phyloP scores from a whole-genome alignment of 257 asterid species.

The Jaltomata sinuosa region DNA sequence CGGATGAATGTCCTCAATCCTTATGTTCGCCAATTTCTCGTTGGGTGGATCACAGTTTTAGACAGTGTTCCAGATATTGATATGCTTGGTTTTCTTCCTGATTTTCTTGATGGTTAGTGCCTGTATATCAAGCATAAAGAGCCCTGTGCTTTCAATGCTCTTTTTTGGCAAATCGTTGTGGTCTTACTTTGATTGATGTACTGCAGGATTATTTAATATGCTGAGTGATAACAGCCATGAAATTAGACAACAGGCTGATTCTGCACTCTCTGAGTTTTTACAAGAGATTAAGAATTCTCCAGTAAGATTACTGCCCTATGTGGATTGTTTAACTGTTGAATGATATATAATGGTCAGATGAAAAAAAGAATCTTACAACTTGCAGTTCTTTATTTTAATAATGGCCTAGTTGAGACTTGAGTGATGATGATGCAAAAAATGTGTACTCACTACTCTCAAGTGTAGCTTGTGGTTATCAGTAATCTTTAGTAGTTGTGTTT shows the following conservation, averaged over 20 bases:
- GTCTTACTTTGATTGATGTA: constrained; percentile 8
- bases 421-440: neutral
- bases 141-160: neutral
- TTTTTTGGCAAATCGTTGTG: constrained; percentile 7
- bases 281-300: constrained; percentile 99
- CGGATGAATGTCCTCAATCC: constrained; percentile 97
- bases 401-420: neutral
- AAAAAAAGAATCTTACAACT: neutral
- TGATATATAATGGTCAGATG: neutral
- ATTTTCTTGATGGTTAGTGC: constrained; percentile 93
- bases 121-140: neutral
- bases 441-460: neutral
- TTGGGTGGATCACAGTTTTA: constrained; percentile 98
- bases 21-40: constrained; percentile 96
- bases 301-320: constrained; percentile 36
- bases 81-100: constrained; percentile 99
- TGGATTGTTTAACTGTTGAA: neutral
- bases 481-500: neutral
- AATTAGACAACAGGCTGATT: constrained; percentile 99
- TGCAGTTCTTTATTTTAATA: neutral
- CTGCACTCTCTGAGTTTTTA: constrained; percentile 97
- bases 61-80: constrained; percentile 99
- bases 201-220: constrained; percentile 94
- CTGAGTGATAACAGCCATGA: constrained; percentile 96
- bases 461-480: neutral